Evolutionary conservation across 2,329 filamentous ascomycete species (phyloP).

Genomic region (Colletotrichum lindemuthianum): DNA sequence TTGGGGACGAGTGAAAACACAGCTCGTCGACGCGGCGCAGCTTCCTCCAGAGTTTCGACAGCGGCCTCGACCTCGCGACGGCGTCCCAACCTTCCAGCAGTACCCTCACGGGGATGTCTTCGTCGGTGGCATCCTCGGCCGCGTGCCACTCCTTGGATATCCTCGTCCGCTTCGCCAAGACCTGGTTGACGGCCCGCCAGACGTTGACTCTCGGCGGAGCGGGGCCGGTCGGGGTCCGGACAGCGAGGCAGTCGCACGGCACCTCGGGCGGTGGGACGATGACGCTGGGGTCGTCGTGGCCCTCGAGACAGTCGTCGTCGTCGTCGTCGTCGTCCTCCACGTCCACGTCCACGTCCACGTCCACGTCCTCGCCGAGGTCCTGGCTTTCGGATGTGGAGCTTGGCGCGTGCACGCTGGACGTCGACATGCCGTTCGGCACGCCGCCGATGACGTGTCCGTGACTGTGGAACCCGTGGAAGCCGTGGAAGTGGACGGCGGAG

Average conservation of each 20-base stretch:
- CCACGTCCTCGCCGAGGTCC: constrained; percentile 14
- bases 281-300: constrained; percentile 8
- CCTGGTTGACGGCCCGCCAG: constrained; percentile 43
- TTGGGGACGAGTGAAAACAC: constrained; percentile 37
- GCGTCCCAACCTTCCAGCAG: constrained; percentile 43
- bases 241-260: constrained; percentile 21
- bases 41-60: constrained; percentile 43
- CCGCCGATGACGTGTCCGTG: constrained; percentile 4
- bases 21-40: constrained; percentile 40
- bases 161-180: constrained; percentile 28
- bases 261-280: constrained; percentile 16
- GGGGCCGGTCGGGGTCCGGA: constrained; percentile 1
- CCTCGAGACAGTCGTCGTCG: constrained; percentile 8
- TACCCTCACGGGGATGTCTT: constrained; percentile 41
- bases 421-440: not conserved
- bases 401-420: constrained; percentile 17
- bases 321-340: not conserved
- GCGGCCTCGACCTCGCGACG: constrained; percentile 39
- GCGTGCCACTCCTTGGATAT: constrained; percentile 26
- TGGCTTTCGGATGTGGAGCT: constrained; percentile 28
- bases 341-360: constrained; percentile 1
- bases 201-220: constrained; percentile 31
- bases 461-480: not conserved
- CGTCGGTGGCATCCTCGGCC: constrained; percentile 38
- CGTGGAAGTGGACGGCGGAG: not conserved